Evolutionary conservation across 352 stramenopile genomes (phyloP).

Genomic region (Pythium sukuiense): DNA sequence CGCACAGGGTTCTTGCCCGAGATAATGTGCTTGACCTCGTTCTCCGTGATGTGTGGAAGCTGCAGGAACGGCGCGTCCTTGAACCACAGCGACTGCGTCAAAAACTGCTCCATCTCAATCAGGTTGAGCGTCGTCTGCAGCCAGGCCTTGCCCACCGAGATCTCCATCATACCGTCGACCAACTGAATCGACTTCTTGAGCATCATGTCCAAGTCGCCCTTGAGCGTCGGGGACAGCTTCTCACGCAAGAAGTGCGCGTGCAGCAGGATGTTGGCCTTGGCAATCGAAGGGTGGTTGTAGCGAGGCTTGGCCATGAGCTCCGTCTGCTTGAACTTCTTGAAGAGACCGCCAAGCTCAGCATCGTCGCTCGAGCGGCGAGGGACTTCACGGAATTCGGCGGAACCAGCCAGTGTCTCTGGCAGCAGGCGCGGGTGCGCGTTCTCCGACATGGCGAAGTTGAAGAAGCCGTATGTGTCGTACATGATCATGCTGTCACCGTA

Average conservation of each 20-base stretch:
- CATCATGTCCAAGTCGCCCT: constrained; percentile 94
- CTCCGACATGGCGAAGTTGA: constrained; percentile 96
- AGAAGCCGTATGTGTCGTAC: constrained; percentile 99
- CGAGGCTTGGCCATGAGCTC: constrained; percentile 85
- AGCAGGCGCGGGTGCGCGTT: constrained; percentile 94
- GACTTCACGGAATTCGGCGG: constrained; percentile 89
- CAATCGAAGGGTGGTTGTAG: constrained; percentile 84
- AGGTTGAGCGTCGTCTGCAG: constrained; percentile 94
- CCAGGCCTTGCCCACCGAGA: constrained; percentile 95
- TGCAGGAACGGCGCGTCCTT: constrained; percentile 91
- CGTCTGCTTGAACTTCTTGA: constrained; percentile 75
- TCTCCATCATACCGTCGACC: constrained; percentile 99
- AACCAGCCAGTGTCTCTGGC: constrained; percentile 92
- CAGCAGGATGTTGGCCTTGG: constrained; percentile 89
- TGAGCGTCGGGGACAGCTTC: constrained; percentile 64
- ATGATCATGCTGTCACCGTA: constrained; percentile 99
- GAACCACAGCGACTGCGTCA: constrained; percentile 97
- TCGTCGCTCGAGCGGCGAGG: constrained; percentile 64
- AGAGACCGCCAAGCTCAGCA: constrained; percentile 58
- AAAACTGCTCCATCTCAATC: constrained; percentile 97
- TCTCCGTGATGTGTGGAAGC: constrained; percentile 86
- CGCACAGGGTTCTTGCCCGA: constrained; percentile 91
- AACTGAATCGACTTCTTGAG: constrained; percentile 94
- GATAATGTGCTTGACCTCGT: constrained; percentile 91
- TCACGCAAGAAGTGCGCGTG: constrained; percentile 95